Evolutionary conservation across 768 basidiomycete genomes (phyloP).

Genomic region (Lentinus tigrinus): DNA sequence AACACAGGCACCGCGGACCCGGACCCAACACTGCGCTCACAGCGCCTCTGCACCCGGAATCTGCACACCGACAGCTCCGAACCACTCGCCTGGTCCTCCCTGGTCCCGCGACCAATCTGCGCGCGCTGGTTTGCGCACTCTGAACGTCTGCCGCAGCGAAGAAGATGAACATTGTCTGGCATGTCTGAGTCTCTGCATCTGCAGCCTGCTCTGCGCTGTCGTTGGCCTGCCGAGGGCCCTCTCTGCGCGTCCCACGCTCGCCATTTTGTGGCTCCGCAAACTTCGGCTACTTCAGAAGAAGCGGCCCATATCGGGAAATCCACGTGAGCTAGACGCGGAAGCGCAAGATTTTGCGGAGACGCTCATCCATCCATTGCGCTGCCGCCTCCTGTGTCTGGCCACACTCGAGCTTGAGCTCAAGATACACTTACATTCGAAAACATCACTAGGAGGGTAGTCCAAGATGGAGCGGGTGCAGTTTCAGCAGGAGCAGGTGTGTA

Average conservation of each 20-base stretch:
- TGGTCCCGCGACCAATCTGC: background rate
- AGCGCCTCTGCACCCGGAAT: constrained; percentile 4
- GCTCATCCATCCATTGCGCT: background rate
- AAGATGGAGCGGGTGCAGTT: constrained; percentile 92
- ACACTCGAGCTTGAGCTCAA: too few relatives aligned
- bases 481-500: constrained; percentile 81
- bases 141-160: too few relatives aligned
- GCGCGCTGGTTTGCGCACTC: background rate
- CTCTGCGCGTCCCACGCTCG: too few relatives aligned
- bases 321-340: constrained; percentile 9
- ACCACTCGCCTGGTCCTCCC: background rate
- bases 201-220: too few relatives aligned
- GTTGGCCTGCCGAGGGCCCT: too few relatives aligned
- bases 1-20: background rate
- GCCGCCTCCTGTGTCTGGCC: background rate
- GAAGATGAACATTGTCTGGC: too few relatives aligned
- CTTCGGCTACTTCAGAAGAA: background rate
- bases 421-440: too few relatives aligned
- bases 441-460: background rate
- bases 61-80: background rate
- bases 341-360: constrained; percentile 1
- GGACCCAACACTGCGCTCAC: constrained; percentile 3
- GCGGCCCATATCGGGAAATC: background rate
- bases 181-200: too few relatives aligned
- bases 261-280: constrained; percentile 1